phyloP scores from a whole-genome alignment of 2,329 filamentous ascomycete genomes.

The Fusarium piperis region DNA sequence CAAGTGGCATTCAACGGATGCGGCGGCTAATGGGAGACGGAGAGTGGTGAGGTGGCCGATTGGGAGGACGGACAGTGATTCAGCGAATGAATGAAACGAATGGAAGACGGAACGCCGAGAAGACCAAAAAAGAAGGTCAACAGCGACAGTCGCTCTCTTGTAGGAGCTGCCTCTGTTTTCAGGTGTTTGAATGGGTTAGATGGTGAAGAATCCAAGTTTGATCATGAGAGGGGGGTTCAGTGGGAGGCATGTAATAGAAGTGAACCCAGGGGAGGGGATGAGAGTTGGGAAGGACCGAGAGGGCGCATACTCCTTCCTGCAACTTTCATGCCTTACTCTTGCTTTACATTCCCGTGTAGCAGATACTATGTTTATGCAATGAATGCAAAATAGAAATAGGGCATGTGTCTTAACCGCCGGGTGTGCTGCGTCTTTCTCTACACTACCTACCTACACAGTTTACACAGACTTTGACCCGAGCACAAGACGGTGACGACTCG shows the following conservation, averaged over 20 bases:
- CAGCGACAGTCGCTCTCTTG: not conserved
- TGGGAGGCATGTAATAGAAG: not conserved
- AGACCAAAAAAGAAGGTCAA: slow-evolving; percentile 10
- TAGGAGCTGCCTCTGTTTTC: slow-evolving; percentile 1
- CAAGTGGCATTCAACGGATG: slow-evolving; percentile 18
- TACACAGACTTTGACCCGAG: not conserved
- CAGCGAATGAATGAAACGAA: slow-evolving; percentile 4
- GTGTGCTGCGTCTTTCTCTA: not conserved
- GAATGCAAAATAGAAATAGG: not conserved
- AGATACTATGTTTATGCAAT: not conserved
- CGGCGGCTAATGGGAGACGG: slow-evolving; percentile 19
- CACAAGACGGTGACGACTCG: not conserved
- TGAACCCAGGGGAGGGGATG: not conserved
- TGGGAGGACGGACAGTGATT: not conserved
- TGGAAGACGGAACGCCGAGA: not conserved
- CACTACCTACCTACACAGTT: not conserved
- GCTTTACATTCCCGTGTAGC: not conserved
- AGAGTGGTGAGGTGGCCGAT: not conserved
- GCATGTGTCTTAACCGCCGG: not conserved
- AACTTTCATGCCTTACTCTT: not conserved
- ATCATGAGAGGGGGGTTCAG: not conserved
- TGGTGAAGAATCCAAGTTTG: slow-evolving; percentile 6
- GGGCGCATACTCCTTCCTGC: not conserved
- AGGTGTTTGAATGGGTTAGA: not conserved
- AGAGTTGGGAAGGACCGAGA: not conserved